These are phyloP conservation scores for Talaromyces piceae DNA, from an alignment of 2,329 filamentous ascomycete genomes.

Conservation along the genomic window DNA sequence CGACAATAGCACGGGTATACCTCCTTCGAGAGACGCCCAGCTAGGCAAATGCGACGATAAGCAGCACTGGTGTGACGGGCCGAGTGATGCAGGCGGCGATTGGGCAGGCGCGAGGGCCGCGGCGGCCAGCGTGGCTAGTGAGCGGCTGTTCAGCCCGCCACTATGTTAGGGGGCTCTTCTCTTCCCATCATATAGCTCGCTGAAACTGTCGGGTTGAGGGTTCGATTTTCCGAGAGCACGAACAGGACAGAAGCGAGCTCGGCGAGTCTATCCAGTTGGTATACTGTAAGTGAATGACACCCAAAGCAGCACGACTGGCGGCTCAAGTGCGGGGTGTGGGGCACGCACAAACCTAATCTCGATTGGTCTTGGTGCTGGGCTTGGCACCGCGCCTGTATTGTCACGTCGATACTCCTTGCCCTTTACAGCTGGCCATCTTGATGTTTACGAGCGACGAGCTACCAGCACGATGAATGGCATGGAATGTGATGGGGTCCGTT, in stretches of 20 bases:
- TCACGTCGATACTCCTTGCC: not conserved
- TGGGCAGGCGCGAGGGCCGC: not conserved
- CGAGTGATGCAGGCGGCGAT: not conserved
- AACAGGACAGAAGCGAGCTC: not conserved
- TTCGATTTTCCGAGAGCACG: not conserved
- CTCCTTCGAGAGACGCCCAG: too few relatives aligned
- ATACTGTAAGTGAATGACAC: too few relatives aligned
- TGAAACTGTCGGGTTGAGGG: too few relatives aligned
- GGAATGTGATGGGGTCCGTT: too few relatives aligned
- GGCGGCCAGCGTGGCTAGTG: not conserved
- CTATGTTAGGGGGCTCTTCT: too few relatives aligned
- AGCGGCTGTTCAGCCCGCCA: not conserved
- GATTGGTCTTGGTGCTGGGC: not conserved
- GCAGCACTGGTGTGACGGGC: not conserved
- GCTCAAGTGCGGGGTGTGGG: slow-evolving; percentile 9
- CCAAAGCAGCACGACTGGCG: not conserved
- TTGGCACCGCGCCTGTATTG: too few relatives aligned
- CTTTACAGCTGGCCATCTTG: too few relatives aligned
- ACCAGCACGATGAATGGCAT: too few relatives aligned
- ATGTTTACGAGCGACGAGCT: too few relatives aligned
- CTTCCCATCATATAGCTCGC: too few relatives aligned
- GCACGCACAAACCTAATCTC: not conserved
- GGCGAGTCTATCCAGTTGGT: too few relatives aligned
- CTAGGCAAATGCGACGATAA: not conserved
- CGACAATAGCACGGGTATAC: too few relatives aligned